Evolutionary conservation across 2,329 filamentous ascomycete species (phyloP), one percentile per base, ranked within the genome.

Genomic region (Diaporthe amygdali): DNA sequence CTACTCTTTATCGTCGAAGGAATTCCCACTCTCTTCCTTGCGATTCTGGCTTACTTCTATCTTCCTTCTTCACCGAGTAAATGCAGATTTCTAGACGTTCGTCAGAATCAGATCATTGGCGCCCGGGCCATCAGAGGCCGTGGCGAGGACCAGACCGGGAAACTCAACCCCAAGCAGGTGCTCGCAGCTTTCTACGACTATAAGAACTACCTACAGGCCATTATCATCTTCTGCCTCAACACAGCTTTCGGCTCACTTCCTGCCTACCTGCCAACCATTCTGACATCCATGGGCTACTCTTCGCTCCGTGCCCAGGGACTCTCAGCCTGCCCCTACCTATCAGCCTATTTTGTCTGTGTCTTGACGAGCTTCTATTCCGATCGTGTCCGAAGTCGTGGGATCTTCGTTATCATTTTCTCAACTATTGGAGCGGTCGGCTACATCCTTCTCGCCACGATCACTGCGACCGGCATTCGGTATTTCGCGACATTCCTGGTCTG

Each of bases 261-360:
- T 3, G 81, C 81, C 25, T 84, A 83, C 56, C 76, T 84, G 2
- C 83, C 83, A 0, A 84, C 82, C 7, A 84, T 84, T 54, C 74
- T 84, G 12, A 41, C 78, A 32, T 78, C 80, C 30, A 80, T 84
- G 79, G 83, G 83, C 4, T 83, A 81, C 68, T 79, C 77, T 0
- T 76, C 77, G 3, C 72, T 84, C 67, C 76, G 81, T 32, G 81
- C 83, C 0, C 82, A 85, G 69, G 83, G 83, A 0, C 75, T 85
- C 0, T 78, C 81, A 0, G 83, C 83, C 0, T 83, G 82, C 1
- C 79, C 81, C 2, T 84, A 84, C 71, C 78, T 84, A 41, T 74
- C 73, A 2, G 79, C 82, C 3, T 84, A 83, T 66, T 41, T 84
- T 0, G 76, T 78, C 51, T 80, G 77, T 51, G 68, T 81, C 17